phyloP scores from a whole-genome alignment of 352 stramenopile species.

The Aphanomyces euteiches region DNA sequence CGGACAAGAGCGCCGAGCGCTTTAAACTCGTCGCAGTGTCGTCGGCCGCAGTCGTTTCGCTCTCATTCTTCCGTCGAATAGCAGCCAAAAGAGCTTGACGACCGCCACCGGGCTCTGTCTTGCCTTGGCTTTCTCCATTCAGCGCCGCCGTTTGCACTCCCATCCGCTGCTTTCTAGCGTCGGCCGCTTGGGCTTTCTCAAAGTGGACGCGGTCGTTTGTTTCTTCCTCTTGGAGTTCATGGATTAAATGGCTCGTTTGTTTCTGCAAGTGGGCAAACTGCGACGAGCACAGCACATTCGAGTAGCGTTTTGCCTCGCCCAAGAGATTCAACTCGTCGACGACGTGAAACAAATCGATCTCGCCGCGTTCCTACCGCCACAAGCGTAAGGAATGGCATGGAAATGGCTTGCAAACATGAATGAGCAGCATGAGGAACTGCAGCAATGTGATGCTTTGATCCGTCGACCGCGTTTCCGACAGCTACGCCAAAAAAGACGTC shows the following conservation, averaged over 20 bases:
- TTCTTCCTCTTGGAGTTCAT: conserved; percentile 75
- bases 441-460: conserved; percentile 67
- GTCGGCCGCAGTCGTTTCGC: not conserved
- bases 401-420: conserved; percentile 41
- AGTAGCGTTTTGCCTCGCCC: conserved; percentile 58
- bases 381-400: not conserved
- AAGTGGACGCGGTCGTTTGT: conserved; percentile 49
- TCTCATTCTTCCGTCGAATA: not conserved
- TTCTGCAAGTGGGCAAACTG: conserved; percentile 50
- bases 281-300: conserved; percentile 60
- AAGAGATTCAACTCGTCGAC: conserved; percentile 56
- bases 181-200: conserved; percentile 39
- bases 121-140: not conserved
- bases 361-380: conserved; percentile 53
- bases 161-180: conserved; percentile 35
- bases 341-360: conserved; percentile 64
- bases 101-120: not conserved
- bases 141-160: not conserved
- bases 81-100: conserved; percentile 9
- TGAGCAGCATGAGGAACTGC: conserved; percentile 74
- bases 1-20: not conserved
- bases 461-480: conserved; percentile 80
- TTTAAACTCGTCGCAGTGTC: not conserved
- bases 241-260: conserved; percentile 50
- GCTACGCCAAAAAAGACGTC: conserved; percentile 30